Evolutionary conservation across 371 early-diverging fungal species (phyloP).

Genomic region (Chytridiales sp.): DNA sequence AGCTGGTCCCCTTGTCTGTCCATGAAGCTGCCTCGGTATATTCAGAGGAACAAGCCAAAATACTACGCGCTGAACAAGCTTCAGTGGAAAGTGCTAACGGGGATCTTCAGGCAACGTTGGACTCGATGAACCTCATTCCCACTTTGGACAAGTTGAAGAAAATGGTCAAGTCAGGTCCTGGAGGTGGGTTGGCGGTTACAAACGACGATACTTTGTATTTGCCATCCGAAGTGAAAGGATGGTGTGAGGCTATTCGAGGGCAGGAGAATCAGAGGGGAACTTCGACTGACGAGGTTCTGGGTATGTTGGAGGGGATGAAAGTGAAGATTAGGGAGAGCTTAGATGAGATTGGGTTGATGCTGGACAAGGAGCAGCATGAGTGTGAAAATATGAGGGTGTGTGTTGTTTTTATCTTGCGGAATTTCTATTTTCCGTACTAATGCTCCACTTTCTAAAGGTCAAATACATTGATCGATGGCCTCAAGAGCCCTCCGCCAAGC

Average conservation of each 20-base stretch:
- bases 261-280: slow-evolving; percentile 44
- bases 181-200: slow-evolving; percentile 47
- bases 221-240: slow-evolving; percentile 60
- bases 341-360: slow-evolving; percentile 58
- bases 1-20: slow-evolving; percentile 85
- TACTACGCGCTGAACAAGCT: slow-evolving; percentile 70
- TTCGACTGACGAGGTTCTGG: slow-evolving; percentile 55
- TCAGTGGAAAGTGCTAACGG: slow-evolving; percentile 76
- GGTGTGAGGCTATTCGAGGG: slow-evolving; percentile 60
- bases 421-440: neutral
- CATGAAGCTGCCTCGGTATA: slow-evolving; percentile 90
- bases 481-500: slow-evolving; percentile 73
- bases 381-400: slow-evolving; percentile 75
- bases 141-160: slow-evolving; percentile 72
- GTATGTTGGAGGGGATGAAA: slow-evolving; percentile 61
- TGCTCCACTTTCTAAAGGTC: slow-evolving; percentile 37
- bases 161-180: slow-evolving; percentile 19
- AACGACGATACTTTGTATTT: slow-evolving; percentile 39
- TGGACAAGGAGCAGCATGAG: slow-evolving; percentile 85
- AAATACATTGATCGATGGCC: slow-evolving; percentile 81
- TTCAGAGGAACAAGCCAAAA: slow-evolving; percentile 91
- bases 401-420: slow-evolving; percentile 4
- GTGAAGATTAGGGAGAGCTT: slow-evolving; percentile 58
- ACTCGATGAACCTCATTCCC: slow-evolving; percentile 80
- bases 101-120: slow-evolving; percentile 80